Evolutionary conservation across 768 basidiomycete species (phyloP).

Genomic region (Udeniomyces megalosporus): DNA sequence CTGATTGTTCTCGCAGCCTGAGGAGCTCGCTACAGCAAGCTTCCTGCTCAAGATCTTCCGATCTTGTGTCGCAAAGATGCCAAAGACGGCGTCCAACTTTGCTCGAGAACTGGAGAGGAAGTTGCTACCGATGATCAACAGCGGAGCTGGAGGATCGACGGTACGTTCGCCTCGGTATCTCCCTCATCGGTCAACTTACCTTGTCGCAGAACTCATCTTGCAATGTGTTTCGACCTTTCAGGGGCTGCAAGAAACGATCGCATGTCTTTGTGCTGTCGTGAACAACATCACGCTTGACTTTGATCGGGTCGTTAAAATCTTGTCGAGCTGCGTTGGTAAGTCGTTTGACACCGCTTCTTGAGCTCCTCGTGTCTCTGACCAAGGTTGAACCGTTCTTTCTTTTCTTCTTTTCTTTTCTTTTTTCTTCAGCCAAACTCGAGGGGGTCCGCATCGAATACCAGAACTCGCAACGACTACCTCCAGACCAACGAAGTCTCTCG

Average conservation of each 20-base stretch:
- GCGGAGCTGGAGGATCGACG: constrained; percentile 41
- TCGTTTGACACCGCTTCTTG: constrained; percentile 19
- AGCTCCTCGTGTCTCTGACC: constrained; percentile 30
- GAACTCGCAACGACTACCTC: constrained; percentile 7
- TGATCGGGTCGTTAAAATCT: constrained; percentile 51
- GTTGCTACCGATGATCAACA: constrained; percentile 81
- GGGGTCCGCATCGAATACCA: constrained; percentile 44
- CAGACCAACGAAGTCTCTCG: constrained; percentile 20
- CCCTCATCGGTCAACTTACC: neutral
- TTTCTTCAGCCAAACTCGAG: constrained; percentile 23
- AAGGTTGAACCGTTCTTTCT: constrained; percentile 32
- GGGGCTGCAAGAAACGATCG: constrained; percentile 80
- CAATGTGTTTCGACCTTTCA: constrained; percentile 26
- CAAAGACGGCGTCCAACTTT: constrained; percentile 74
- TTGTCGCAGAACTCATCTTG: no score
- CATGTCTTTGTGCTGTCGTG: constrained; percentile 76
- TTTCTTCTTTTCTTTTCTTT: neutral
- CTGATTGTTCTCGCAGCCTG: constrained; percentile 36
- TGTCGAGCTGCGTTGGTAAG: constrained; percentile 73
- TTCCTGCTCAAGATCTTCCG: constrained; percentile 79
- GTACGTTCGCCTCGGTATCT: constrained; percentile 20
- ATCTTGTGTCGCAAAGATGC: constrained; percentile 68
- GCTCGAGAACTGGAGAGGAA: constrained; percentile 65
- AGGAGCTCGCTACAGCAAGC: constrained; percentile 71
- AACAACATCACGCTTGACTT: constrained; percentile 78